phyloP scores from a whole-genome alignment of 345 rosid genomes.

The Rhodomyrtus tomentosa region DNA sequence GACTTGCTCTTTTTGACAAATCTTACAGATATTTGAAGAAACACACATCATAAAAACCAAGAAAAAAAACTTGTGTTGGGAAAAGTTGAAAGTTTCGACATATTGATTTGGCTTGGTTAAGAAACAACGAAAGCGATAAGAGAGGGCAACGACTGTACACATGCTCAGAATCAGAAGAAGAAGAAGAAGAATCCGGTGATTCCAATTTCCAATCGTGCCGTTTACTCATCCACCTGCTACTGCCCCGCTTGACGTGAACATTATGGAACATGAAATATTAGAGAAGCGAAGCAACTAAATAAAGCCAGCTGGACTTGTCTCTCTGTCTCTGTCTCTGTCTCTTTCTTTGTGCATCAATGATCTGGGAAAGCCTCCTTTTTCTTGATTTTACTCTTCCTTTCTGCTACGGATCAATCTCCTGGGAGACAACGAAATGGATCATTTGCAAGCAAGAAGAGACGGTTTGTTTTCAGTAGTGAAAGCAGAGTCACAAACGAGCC shows the following conservation, averaged over 20 bases:
- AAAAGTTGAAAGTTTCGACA: no score
- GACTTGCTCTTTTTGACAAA: neutral
- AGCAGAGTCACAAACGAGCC: neutral
- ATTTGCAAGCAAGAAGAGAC: neutral
- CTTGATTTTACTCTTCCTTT: neutral
- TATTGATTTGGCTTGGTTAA: no score
- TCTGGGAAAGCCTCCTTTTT: neutral
- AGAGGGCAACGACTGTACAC: no score
- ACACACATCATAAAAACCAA: neutral
- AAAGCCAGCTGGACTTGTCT: neutral
- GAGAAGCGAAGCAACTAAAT: neutral
- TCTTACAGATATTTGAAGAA: neutral
- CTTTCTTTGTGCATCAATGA: neutral
- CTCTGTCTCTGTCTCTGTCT: neutral
- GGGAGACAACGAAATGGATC: neutral
- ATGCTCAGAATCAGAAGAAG: neutral
- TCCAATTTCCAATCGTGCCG: neutral
- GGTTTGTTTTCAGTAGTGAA: neutral
- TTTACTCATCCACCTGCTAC: neutral
- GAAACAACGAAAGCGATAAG: no score
- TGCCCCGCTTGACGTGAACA: neutral
- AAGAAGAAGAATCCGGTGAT: neutral
- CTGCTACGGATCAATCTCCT: neutral
- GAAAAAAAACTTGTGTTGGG: no score
- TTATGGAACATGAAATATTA: neutral